phyloP scores from a whole-genome alignment of 345 rosid species.

The Raphanus sativus region DNA sequence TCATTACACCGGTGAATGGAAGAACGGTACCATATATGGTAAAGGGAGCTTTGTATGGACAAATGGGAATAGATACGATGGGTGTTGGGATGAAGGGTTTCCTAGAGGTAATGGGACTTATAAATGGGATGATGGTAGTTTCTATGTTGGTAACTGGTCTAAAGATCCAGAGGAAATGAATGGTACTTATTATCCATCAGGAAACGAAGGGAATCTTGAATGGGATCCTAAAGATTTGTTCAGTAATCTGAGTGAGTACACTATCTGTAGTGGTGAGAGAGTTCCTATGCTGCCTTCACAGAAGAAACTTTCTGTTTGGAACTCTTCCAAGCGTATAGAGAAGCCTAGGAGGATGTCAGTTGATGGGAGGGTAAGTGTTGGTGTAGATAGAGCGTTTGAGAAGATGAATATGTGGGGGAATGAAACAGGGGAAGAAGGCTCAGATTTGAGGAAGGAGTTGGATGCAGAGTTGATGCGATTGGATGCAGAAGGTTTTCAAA shows the following conservation, averaged over 20 bases:
- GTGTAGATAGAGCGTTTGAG: conserved; percentile 66
- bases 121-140: not conserved
- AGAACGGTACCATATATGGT: not conserved
- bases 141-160: not conserved
- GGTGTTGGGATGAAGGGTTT: not conserved
- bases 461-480: conserved; percentile 51
- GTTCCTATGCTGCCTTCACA: not conserved
- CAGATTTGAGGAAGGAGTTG: conserved; percentile 36
- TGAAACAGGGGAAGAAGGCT: conserved; percentile 34
- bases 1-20: not conserved
- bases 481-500: conserved; percentile 35
- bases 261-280: not conserved
- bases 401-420: conserved; percentile 70
- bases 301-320: not conserved
- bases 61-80: not conserved
- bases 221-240: not conserved
- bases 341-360: conserved; percentile 68
- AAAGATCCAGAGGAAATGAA: not conserved
- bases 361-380: conserved; percentile 84
- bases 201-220: not conserved
- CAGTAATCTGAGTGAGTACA: not conserved
- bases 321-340: conserved; percentile 44
- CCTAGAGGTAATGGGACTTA: not conserved
- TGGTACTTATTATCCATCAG: not conserved
- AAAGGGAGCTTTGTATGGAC: not conserved